Base-by-base conservation (phyloP, 805 yeast species). In the Kluyveromyces wickerhamii region DNA sequence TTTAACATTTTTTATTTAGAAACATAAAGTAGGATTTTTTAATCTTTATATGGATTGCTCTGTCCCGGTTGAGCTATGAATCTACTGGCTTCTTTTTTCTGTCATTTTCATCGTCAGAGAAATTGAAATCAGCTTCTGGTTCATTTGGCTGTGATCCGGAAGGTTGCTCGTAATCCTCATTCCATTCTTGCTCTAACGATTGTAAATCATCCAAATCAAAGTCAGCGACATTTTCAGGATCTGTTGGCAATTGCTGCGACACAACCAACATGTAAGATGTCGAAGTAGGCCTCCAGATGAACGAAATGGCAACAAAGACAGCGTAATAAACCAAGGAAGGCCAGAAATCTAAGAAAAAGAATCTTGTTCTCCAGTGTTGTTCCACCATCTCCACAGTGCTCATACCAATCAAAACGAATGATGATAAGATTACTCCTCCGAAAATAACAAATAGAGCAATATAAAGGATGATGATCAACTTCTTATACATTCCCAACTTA, bases 201-300 rank as follows among this genome's bases (percentile, higher is more conserved):
- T 67, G 67, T 27, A 74, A 48, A 38, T 74, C 77, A 41, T 75
- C 80, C 33, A 75, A 61, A 47, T 76, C 81, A 48, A 75, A 75
- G 51, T 76, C 81, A 27, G 74, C 87, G 9, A 72, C 82, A 23
- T 72, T 78, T 38, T 69, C 71, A 42, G 80, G 84, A 40, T 79
- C 92, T 7, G 82, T 81, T 44, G 95, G 92, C 29, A 92, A 67
- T 62, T 92, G 97, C 35, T 86, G 85, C 2, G 96, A 84, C 42
- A 88, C 88, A 9, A 96, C 97, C 52, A 92, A 73, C 74, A 94
- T 79, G 51, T 88, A 83, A 38, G 95, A 87, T 26, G 95, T 86
- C 47, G 82, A 92, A 0, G 96, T 89, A 35, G 99, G 99, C 60
- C 98, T 79, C 98, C 98, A 92, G 43, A 92, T 73, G 65, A 87